phyloP scores from a whole-genome alignment of 306 rosid species.

The Fragaria vesca region DNA sequence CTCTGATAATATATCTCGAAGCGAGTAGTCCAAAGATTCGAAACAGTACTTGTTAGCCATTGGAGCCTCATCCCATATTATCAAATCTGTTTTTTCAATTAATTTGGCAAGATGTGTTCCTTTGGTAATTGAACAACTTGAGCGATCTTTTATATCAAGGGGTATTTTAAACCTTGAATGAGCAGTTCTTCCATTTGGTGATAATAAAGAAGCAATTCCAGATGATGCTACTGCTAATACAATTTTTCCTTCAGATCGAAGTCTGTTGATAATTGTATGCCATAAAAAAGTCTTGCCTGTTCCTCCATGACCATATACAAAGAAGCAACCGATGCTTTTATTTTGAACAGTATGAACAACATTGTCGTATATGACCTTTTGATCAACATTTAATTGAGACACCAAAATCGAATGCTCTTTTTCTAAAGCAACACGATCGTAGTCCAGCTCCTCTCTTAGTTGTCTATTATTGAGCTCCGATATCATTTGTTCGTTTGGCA shows the following conservation, averaged over 20 bases:
- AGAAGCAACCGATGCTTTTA: not conserved
- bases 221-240: not conserved
- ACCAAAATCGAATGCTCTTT: not conserved
- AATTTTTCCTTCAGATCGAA: not conserved
- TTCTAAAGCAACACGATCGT: not conserved
- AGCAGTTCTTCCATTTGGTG: not conserved
- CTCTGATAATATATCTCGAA: not conserved
- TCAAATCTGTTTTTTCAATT: not conserved
- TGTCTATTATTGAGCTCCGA: not conserved
- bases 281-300: not conserved
- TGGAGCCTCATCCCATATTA: not conserved
- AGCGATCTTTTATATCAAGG: accelerated
- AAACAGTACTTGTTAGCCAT: not conserved
- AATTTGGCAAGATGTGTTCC: not conserved
- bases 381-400: not conserved
- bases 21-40: not conserved
- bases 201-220: not conserved
- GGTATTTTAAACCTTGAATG: not conserved
- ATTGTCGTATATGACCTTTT: not conserved
- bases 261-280: not conserved
- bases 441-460: not conserved
- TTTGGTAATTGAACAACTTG: not conserved
- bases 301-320: not conserved
- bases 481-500: not conserved
- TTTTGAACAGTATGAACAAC: not conserved